These are phyloP conservation scores for Parastagonospora nodorum DNA, from an alignment of 2,329 filamentous ascomycete species.

Conservation along the genomic window DNA sequence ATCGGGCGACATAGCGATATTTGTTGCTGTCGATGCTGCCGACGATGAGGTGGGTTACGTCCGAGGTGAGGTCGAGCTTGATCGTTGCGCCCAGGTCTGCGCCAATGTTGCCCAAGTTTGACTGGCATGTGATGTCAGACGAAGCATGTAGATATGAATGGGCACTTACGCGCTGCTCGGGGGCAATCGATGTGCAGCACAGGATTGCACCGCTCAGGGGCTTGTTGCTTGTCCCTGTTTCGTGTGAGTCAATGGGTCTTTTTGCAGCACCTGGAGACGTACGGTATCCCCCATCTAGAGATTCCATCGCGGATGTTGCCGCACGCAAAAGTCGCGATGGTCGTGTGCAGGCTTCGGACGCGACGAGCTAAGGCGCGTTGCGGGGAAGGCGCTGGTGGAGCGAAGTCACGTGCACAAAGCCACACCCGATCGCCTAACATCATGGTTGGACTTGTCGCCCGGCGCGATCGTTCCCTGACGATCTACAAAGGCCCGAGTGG, in stretches of 20 bases:
- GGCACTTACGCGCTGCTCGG: conserved; percentile 71
- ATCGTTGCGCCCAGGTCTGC: conserved; percentile 83
- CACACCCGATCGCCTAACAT: neutral
- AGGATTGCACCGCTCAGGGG: conserved; percentile 68
- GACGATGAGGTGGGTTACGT: conserved; percentile 92
- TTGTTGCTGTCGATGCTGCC: conserved; percentile 89
- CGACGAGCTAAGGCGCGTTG: conserved; percentile 22
- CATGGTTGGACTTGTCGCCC: too few relatives aligned
- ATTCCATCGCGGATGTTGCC: conserved; percentile 29
- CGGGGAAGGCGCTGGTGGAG: conserved; percentile 14
- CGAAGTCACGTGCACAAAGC: conserved; percentile 11
- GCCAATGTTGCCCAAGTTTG: conserved; percentile 66
- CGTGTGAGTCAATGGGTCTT: conserved; percentile 11
- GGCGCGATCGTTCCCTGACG: neutral
- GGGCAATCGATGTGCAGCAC: conserved; percentile 84
- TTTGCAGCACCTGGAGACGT: conserved; percentile 3
- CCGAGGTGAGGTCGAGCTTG: conserved; percentile 90
- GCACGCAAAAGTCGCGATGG: conserved; percentile 17
- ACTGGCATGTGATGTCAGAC: conserved; percentile 37
- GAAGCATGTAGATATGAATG: neutral
- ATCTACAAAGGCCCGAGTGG: conserved; percentile 3
- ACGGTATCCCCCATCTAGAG: conserved; percentile 36
- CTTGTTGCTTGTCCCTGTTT: conserved; percentile 38
- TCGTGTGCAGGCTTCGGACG: conserved; percentile 20
- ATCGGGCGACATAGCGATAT: conserved; percentile 91